Base-by-base conservation (phyloP, 768 basidiomycete genomes). In the Trametes villosa region DNA sequence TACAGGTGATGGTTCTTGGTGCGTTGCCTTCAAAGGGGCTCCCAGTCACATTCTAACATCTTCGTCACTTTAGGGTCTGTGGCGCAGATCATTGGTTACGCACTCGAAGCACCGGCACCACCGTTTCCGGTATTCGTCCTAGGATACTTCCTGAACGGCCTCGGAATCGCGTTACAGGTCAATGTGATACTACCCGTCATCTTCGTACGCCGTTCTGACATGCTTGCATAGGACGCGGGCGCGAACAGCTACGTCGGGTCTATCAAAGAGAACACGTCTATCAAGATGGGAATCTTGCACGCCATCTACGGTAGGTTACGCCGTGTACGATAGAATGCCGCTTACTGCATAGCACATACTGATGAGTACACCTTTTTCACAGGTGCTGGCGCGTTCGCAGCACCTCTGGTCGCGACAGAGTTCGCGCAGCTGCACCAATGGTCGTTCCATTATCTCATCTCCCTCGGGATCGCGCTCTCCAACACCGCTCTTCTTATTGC, bases 321-420 rank as follows among this genome's bases (percentile, higher is more conserved):
- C 7, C 7, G 33, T 15, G 8, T 8, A 7, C 15, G 33, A 34
- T 15, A 34, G 33, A 34, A 34, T 34, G 33, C 8, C 15, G 40
- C n/a, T 9, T n/a, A 31, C 5, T 50, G 48, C 12, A 3, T 30
- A 18, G 7, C 2, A 29, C 30, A 4, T 4, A 18, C 47, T 45
- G 59, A 9, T 15, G 24, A 26, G 57, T 44, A 2, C 12, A 15
- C 41, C 26, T 27, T 11, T 18, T 34, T 11, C 29, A 22, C 46
- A 90, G 88, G 89, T 20, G 74, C 81, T 0, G 89, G 89, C 1
- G 89, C 89, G 2, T 75, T 91, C 11, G 77, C 77, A 9, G 72
- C 92, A 0, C 94, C 94, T 3, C 79, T 96, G 18, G 84, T 88
- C 0, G 82, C 93, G 0, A 96, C 94, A 0, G 89, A 93, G 58